Percentiles rank a stretch among this genome's conserved stretches.
phyloP scores from a whole-genome alignment of 192 early-diverging fungal species.

The Globomyces pollinis-pini region DNA sequence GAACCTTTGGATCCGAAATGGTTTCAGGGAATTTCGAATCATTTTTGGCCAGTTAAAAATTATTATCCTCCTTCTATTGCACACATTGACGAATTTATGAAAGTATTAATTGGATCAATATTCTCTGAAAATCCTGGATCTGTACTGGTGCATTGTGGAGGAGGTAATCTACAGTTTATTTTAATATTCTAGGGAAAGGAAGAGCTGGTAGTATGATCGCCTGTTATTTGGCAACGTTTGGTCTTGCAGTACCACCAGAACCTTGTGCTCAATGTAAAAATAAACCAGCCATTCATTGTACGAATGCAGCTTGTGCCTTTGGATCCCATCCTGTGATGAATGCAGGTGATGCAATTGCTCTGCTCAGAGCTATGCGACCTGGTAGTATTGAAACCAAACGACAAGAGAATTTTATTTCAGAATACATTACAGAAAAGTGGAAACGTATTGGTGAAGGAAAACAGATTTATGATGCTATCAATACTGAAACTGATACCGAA shows the following conservation, averaged over 20 bases:
- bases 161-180: too few species aligned
- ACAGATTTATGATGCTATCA: background rate
- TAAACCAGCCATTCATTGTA: conserved; percentile 10
- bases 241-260: conserved; percentile 11
- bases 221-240: conserved; percentile 22
- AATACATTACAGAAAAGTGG: conserved; percentile 20
- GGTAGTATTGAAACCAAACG: conserved; percentile 31
- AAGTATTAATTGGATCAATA: background rate
- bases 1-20: conserved; percentile 27
- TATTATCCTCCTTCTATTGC: conserved; percentile 29
- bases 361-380: conserved; percentile 27
- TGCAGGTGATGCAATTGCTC: conserved; percentile 21
- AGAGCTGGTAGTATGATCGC: conserved; percentile 30
- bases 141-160: conserved; percentile 37
- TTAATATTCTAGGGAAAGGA: too few species aligned
- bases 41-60: conserved; percentile 33
- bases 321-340: conserved; percentile 17
- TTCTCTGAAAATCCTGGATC: conserved; percentile 10
- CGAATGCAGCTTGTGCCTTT: conserved; percentile 21
- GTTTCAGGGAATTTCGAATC: conserved; percentile 26
- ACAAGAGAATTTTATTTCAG: conserved; percentile 33
- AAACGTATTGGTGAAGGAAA: conserved; percentile 8
- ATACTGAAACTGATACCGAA: conserved; percentile 7
- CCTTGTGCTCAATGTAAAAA: conserved; percentile 11
- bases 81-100: conserved; percentile 31